Evolutionary conservation across 495 filamentous ascomycete species (phyloP).

Genomic region (Apodospora peruviana): DNA sequence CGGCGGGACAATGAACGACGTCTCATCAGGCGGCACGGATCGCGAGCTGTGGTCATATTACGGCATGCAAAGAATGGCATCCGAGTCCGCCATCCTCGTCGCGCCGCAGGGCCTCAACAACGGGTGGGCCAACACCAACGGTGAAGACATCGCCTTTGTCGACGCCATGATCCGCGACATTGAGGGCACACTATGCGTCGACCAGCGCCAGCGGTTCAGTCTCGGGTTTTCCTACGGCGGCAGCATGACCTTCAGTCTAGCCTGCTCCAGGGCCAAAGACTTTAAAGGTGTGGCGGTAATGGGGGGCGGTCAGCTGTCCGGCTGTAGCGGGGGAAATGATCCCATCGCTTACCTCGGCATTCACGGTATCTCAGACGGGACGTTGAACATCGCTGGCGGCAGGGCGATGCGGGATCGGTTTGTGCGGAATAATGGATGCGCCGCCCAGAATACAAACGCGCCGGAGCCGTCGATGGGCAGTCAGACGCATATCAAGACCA

Average conservation of each 20-base stretch:
- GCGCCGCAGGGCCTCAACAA: slow-evolving; percentile 38
- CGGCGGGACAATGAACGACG: slow-evolving; percentile 31
- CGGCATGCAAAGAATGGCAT: slow-evolving; percentile 29
- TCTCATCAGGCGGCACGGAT: slow-evolving; percentile 20
- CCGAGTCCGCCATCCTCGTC: slow-evolving; percentile 36
- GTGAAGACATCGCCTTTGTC: slow-evolving; percentile 37
- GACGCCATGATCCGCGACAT: slow-evolving; percentile 26
- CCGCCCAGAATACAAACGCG: slow-evolving; percentile 12
- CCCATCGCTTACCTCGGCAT: slow-evolving; percentile 39
- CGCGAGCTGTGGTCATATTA: slow-evolving; percentile 29
- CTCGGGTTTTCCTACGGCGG: slow-evolving; percentile 42
- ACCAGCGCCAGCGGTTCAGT: slow-evolving; percentile 33
- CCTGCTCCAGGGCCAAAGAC: slow-evolving; percentile 32
- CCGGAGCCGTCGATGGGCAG: slow-evolving; percentile 22
- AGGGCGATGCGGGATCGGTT: slow-evolving; percentile 30
- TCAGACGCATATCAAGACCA: slow-evolving; percentile 25
- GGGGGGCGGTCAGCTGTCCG: slow-evolving; percentile 31
- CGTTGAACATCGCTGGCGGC: slow-evolving; percentile 28
- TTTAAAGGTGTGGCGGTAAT: slow-evolving; percentile 35
- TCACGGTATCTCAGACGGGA: slow-evolving; percentile 33
- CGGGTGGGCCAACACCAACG: slow-evolving; percentile 37
- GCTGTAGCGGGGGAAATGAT: slow-evolving; percentile 31
- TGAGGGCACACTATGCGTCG: slow-evolving; percentile 33
- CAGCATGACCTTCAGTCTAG: slow-evolving; percentile 36
- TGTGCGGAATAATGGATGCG: slow-evolving; percentile 34